Evolutionary conservation across 2,329 filamentous ascomycete species (phyloP), one percentile per base, ranked within the genome.

Genomic region (Proliferodiscus dingleyae): DNA sequence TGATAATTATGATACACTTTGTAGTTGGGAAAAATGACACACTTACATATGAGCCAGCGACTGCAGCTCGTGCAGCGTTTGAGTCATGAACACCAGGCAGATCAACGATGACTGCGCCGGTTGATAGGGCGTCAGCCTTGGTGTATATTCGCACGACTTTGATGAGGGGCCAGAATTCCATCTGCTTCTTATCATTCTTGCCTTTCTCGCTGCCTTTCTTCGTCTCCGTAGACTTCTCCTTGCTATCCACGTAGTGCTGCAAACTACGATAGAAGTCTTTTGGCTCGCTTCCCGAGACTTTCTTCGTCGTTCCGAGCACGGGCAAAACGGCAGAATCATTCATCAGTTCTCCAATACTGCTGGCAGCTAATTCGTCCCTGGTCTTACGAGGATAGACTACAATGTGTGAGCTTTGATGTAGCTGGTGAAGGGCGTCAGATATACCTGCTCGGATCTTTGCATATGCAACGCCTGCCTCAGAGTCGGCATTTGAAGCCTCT

Each of bases 31-130:
- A 28, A 28, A 28, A 13, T 28, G 32, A 34, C 8, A 9, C 4
- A 34, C 32, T 34, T 34, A 34, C 32, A 52, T 84, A 84, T 0
- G 28, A 63, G 5, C 68, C 69, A 24, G 73, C 70, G 26, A 69
- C 67, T 37, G 68, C 66, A 7, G 72, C 63, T 39, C 71, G 66
- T 21, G 71, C 71, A 18, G 68, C 68, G 50, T 74, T 74, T 0
- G 65, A 68, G 50, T 80, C 76, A 0, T 73, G 71, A 0, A 76
- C 67, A 15, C 77, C 75, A 0, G 76, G 76, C 0, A 80, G 63
- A 50, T 80, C 74, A 1, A 78, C 74, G 4, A 79, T 61, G 0
- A 72, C 68, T 2, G 74, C 68, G 0, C 75, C 74, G 5, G 72
- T 69, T 1, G 66, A 68, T 1, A 80, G 59, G 0, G 74, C 68